Percentiles rank a stretch among this genome's conserved stretches.
phyloP scores from a whole-genome alignment of 176 grass and related monocot genomes.

The Oryza glaberrima region DNA sequence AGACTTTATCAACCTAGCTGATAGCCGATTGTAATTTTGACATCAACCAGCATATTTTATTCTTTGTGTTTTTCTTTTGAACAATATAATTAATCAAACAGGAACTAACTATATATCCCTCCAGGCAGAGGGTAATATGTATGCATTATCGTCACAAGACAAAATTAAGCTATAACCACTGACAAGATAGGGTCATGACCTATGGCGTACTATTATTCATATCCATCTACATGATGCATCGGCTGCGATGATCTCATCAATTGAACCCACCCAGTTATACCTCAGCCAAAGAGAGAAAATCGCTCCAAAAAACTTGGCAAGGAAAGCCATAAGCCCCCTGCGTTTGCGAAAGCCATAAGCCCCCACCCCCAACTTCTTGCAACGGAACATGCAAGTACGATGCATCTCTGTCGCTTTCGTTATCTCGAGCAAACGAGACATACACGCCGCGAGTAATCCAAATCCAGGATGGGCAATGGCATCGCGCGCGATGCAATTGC shows the following conservation, averaged over 20 bases:
- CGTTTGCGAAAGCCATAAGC: background rate
- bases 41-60: too few species aligned
- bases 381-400: slow-evolving; percentile 21
- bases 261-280: background rate
- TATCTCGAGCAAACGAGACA: background rate
- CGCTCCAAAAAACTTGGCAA: background rate
- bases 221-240: background rate
- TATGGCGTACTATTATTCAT: background rate
- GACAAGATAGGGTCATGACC: background rate
- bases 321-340: background rate
- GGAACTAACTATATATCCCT: background rate
- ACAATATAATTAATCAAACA: background rate
- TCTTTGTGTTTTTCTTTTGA: background rate
- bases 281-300: background rate
- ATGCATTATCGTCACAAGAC: background rate
- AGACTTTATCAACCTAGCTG: too few species aligned
- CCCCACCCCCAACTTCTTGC: slow-evolving; percentile 2
- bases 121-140: background rate
- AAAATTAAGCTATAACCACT: background rate
- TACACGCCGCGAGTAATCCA: slow-evolving; percentile 12
- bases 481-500: background rate
- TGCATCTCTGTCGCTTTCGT: slow-evolving; percentile 28
- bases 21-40: too few species aligned
- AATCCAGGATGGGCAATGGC: slow-evolving; percentile 21
- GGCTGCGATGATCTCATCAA: background rate